These are phyloP conservation scores for Coleophoma cylindrospora DNA, from an alignment of 2,329 filamentous ascomycete species.

Conservation along the genomic window DNA sequence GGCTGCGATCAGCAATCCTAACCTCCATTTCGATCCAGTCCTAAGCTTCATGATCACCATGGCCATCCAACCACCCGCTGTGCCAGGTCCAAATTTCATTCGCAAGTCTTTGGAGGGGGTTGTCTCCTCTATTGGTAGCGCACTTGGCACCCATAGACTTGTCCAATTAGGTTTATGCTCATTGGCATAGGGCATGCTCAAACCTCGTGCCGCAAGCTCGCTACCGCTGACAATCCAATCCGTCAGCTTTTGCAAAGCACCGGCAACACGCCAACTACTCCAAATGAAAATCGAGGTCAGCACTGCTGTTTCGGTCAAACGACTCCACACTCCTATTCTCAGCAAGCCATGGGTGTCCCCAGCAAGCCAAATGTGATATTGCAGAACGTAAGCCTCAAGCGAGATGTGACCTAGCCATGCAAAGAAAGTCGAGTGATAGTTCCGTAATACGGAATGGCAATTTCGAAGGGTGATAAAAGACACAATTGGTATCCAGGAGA, in stretches of 20 bases:
- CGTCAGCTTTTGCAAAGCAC: slow-evolving; percentile 31
- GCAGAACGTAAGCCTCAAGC: slow-evolving; percentile 54
- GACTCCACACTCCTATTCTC: slow-evolving; percentile 24
- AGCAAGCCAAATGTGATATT: slow-evolving; percentile 58
- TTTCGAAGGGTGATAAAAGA: slow-evolving; percentile 49
- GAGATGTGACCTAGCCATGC: slow-evolving; percentile 51
- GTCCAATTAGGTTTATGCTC: background rate
- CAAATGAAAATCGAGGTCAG: slow-evolving; percentile 38
- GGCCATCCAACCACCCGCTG: slow-evolving; percentile 6
- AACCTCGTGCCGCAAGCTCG: background rate
- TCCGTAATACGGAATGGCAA: slow-evolving; percentile 32
- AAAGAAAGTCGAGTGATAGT: slow-evolving; percentile 39
- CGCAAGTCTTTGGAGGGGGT: background rate
- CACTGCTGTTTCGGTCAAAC: slow-evolving; percentile 31
- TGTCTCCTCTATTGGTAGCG: background rate
- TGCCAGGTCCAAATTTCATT: background rate
- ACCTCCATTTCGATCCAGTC: slow-evolving; percentile 3
- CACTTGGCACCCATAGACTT: background rate
- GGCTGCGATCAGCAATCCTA: slow-evolving; percentile 5
- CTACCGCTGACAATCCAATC: slow-evolving; percentile 29
- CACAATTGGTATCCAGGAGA: slow-evolving; percentile 49
- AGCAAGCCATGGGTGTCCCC: slow-evolving; percentile 51
- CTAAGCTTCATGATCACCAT: slow-evolving; percentile 1
- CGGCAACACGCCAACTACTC: slow-evolving; percentile 30
- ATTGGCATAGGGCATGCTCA: background rate